Evolutionary conservation across 805 yeast species (phyloP), one percentile per base, ranked within the genome.

Genomic region (Yamadazyma laniorum): DNA sequence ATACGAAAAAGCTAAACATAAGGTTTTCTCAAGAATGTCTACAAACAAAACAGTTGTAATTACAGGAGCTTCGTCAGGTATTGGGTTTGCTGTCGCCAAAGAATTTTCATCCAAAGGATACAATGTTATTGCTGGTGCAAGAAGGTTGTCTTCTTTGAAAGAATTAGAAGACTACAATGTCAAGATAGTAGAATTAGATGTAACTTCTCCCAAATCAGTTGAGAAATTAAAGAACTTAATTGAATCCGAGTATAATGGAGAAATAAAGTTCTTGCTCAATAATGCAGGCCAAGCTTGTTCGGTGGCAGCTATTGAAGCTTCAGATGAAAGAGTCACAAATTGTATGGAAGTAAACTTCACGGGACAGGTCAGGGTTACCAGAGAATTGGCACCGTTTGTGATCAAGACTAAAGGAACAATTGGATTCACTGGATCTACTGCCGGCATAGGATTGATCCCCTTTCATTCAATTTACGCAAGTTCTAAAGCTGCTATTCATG

Each of bases 1-100:
- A n/a, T n/a, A n/a, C n/a, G n/a, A n/a, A n/a, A n/a, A n/a, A n/a
- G n/a, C n/a, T n/a, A n/a, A n/a, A n/a, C n/a, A n/a, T n/a, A n/a
- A n/a, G n/a, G n/a, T n/a, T n/a, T n/a, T n/a, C n/a, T n/a, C n/a
- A n/a, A n/a, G n/a, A n/a, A 29, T 29, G 32, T 16, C 32, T 8
- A 18, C 13, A 11, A n/a, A n/a, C n/a, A 21, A 13, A 16, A 17
- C 14, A 12, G 84, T 77, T 0, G 59, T 80, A 25, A 70, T 72
- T 37, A 72, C 77, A 3, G 77, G 77, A 5, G 74, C 71, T 1
- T 67, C 74, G 0, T 69, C 75, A 0, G 77, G 77, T 3, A 72
- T 72, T 29, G 78, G 78, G 2, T 63, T 49, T 41, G 63, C 66
- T 6, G 53, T 65, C 9, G 65, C 75, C 19, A 53, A 57, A 18